Evolutionary conservation across 441 rosid species (phyloP).

Genomic region (Jatropha multifida): DNA sequence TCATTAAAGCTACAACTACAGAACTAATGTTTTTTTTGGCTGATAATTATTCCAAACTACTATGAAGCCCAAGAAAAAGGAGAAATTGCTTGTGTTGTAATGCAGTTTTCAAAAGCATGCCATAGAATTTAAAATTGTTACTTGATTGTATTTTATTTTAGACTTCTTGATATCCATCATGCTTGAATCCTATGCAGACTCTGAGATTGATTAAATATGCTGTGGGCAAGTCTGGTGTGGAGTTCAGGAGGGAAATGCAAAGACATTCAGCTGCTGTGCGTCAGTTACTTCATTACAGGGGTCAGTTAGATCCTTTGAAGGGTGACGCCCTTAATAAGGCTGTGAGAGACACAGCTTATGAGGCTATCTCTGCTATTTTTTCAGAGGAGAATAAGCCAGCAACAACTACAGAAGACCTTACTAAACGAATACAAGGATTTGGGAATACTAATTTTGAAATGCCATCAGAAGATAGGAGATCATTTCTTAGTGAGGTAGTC

Average conservation of each 20-base stretch:
- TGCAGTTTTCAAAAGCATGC: neutral
- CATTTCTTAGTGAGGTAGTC: slow-evolving; percentile 95
- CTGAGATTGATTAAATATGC: slow-evolving; percentile 87
- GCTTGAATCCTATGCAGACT: slow-evolving; percentile 50
- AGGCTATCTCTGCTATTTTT: slow-evolving; percentile 77
- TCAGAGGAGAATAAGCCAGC: slow-evolving; percentile 68
- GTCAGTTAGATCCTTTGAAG: slow-evolving; percentile 79
- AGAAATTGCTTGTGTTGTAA: neutral
- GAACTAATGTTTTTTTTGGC: neutral
- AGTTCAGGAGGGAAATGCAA: slow-evolving; percentile 98
- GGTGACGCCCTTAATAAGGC: slow-evolving; percentile 98
- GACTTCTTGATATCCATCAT: slow-evolving; percentile 16
- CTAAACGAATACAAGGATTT: slow-evolving; percentile 86
- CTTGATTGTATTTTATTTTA: neutral
- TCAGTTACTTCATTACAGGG: slow-evolving; percentile 83
- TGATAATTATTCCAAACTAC: neutral
- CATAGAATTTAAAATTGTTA: neutral
- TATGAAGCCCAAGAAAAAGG: neutral
- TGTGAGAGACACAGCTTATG: slow-evolving; percentile 94
- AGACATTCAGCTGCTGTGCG: slow-evolving; percentile 88
- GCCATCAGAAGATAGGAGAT: slow-evolving; percentile 81
- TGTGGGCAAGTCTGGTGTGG: slow-evolving; percentile 87
- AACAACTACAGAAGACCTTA: slow-evolving; percentile 55
- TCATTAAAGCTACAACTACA: neutral
- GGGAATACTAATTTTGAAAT: slow-evolving; percentile 80